Conservation (phyloP, 768 basidiomycete genomes). For the Psilocybe sp. region DNA sequence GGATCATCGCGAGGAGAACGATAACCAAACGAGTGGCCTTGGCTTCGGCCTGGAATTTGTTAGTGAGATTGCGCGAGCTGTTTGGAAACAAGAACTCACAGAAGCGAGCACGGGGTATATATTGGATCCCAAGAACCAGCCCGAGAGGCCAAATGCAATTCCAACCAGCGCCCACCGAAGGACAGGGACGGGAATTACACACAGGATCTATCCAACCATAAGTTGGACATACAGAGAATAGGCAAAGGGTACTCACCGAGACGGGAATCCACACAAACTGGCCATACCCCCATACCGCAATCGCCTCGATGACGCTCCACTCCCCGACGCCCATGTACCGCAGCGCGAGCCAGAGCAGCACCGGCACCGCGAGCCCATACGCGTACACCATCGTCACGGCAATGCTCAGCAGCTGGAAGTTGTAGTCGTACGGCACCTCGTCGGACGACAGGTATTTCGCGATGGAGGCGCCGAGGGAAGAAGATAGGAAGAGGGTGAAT, state of each 20-base stretch:
- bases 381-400: slow-evolving; percentile 83
- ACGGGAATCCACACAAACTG: slow-evolving; percentile 89
- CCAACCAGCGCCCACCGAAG: slow-evolving; percentile 80
- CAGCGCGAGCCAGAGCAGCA: slow-evolving; percentile 80
- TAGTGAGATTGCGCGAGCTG: background rate
- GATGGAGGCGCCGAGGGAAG: slow-evolving; percentile 87
- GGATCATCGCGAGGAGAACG: slow-evolving; percentile 68
- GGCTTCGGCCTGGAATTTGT: slow-evolving; percentile 65
- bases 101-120: slow-evolving; percentile 88
- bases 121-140: slow-evolving; percentile 81
- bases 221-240: background rate
- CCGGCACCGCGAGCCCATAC: slow-evolving; percentile 82
- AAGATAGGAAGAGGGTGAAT: slow-evolving; percentile 89
- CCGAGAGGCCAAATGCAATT: slow-evolving; percentile 74
- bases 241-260: slow-evolving; percentile 45
- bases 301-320: slow-evolving; percentile 84
- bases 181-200: slow-evolving; percentile 80
- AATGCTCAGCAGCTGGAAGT: slow-evolving; percentile 82
- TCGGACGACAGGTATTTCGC: slow-evolving; percentile 76
- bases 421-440: slow-evolving; percentile 62
- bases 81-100: slow-evolving; percentile 41
- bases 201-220: slow-evolving; percentile 55
- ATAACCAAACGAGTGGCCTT: slow-evolving; percentile 85
- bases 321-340: slow-evolving; percentile 86
- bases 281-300: slow-evolving; percentile 78